A percentile compares a stretch with the other conserved stretches of the same genome.
Conservation (phyloP, 148 eudicot species). For the Heliamphora exappendiculata region DNA sequence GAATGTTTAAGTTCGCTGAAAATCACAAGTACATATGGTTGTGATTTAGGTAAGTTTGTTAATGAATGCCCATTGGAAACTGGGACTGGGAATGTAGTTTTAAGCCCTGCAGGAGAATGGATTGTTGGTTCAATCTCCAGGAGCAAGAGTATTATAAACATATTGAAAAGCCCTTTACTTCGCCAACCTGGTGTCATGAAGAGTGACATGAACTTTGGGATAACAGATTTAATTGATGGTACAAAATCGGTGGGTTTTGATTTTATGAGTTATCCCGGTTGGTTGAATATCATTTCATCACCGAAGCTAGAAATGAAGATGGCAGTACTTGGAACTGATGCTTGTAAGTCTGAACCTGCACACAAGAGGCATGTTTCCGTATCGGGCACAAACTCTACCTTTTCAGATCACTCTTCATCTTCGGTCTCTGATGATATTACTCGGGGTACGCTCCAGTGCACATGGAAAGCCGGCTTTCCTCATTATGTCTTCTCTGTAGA, state of each 20-base stretch:
- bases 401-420: conserved; percentile 38
- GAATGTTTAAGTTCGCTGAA: conserved; percentile 17
- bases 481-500: conserved; percentile 68
- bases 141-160: conserved; percentile 58
- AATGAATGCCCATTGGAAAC: conserved; percentile 11
- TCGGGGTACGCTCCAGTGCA: conserved; percentile 67
- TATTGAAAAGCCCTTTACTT: conserved; percentile 63
- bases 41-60: conserved; percentile 9
- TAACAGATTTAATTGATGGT: conserved; percentile 19
- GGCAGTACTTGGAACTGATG: conserved; percentile 13
- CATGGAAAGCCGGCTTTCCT: conserved; percentile 59
- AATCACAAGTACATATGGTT: conserved; percentile 10
- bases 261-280: conserved; percentile 27
- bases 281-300: conserved; percentile 20
- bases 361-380: conserved; percentile 33
- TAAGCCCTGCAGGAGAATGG: conserved; percentile 24
- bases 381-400: conserved; percentile 33
- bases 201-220: conserved; percentile 22
- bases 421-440: conserved; percentile 20
- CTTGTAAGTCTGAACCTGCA: conserved; percentile 25
- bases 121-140: conserved; percentile 43
- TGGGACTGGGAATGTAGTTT: conserved; percentile 17
- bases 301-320: conserved; percentile 27
- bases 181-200: conserved; percentile 33
- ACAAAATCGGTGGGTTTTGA: conserved; percentile 15